Evolutionary conservation across 1,284 basidiomycete species (phyloP).

Genomic region (Pyrrhoderma noxium): DNA sequence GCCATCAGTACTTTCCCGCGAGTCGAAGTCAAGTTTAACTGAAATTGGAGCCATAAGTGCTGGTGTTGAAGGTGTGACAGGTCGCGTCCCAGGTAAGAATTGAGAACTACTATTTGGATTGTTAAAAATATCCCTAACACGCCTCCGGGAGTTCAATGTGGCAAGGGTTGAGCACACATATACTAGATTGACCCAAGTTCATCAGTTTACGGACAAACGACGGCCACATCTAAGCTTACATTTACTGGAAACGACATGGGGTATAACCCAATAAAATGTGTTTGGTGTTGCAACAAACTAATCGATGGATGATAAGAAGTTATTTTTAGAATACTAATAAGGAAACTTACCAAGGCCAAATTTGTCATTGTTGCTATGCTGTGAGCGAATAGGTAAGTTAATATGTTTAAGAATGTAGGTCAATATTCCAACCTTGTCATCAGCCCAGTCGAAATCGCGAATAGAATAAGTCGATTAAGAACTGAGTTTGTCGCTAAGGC

Average conservation of each 20-base stretch:
- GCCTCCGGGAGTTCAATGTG: constrained; percentile 1
- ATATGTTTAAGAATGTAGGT: not conserved
- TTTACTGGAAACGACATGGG: constrained; percentile 7
- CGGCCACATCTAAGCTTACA: not conserved
- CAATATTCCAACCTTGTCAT: constrained; percentile 2
- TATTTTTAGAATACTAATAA: not conserved
- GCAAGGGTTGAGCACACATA: not conserved
- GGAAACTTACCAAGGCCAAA: not conserved
- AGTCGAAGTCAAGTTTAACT: no score
- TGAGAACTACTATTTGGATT: not conserved
- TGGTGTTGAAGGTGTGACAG: no score
- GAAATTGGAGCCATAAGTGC: no score
- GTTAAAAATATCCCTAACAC: not conserved
- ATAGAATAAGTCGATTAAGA: not conserved
- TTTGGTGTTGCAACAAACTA: constrained; percentile 1
- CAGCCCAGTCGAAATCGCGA: constrained; percentile 5
- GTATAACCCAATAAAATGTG: constrained; percentile 1
- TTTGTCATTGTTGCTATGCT: constrained; percentile 6
- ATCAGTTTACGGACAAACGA: not conserved
- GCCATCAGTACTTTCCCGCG: no score
- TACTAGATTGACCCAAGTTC: constrained; percentile 4
- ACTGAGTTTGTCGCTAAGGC: constrained; percentile 2
- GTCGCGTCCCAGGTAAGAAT: no score
- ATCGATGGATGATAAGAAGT: not conserved
- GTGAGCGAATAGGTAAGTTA: not conserved